Evolutionary conservation across 306 rosid species (phyloP).

Genomic region (Vigna angularis): DNA sequence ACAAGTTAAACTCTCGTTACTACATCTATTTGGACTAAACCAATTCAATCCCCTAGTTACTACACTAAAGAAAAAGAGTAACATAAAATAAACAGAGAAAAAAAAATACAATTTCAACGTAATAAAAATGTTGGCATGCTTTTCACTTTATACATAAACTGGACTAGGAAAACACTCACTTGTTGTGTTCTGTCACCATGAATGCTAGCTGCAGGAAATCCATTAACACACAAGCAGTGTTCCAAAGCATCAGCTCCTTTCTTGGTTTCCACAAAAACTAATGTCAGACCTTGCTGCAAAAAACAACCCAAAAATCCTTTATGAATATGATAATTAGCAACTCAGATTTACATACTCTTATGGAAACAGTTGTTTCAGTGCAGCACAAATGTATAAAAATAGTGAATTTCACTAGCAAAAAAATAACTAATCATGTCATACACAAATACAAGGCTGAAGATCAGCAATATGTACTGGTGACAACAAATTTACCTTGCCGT

Average conservation of each 20-base stretch:
- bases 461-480: conserved; percentile 9
- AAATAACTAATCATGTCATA: conserved; percentile 23
- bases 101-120: neutral
- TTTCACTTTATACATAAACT: neutral
- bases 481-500: conserved; percentile 68
- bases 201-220: conserved; percentile 95
- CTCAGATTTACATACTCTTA: conserved; percentile 16
- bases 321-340: conserved; percentile 27
- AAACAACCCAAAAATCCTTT: conserved; percentile 31
- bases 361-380: conserved; percentile 18
- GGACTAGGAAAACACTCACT: conserved; percentile 51
- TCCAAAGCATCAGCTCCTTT: conserved; percentile 97
- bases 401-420: conserved; percentile 17
- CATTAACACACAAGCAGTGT: conserved; percentile 82
- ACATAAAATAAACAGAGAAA: neutral
- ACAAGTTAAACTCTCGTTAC: conserved; percentile 15
- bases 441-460: conserved; percentile 30
- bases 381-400: conserved; percentile 15
- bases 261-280: conserved; percentile 98
- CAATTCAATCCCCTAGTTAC: conserved; percentile 26
- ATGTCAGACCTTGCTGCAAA: conserved; percentile 88
- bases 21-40: neutral
- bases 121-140: conserved; percentile 25
- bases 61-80: neutral
- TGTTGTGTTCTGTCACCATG: conserved; percentile 97